These are phyloP conservation scores for Anthracocystis panici-leucophaei DNA, from an alignment of 1,284 basidiomycete genomes.

Conservation along the genomic window DNA sequence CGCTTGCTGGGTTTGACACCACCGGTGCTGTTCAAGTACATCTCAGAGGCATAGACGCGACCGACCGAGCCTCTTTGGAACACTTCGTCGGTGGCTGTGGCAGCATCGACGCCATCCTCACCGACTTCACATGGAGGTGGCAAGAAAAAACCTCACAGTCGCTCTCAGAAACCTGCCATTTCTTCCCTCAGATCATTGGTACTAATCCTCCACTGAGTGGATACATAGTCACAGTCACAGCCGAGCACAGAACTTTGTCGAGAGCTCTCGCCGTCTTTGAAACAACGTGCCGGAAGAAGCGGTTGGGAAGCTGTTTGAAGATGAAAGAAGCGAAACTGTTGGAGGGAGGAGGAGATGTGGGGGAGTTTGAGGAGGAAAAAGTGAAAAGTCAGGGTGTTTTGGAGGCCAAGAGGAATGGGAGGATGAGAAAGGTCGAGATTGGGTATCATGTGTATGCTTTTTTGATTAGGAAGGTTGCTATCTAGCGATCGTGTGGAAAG, in stretches of 20 bases:
- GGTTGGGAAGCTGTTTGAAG: conserved; percentile 16
- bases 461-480: conserved; percentile 38
- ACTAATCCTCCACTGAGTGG: conserved; percentile 43
- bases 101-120: conserved; percentile 53
- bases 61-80: conserved; percentile 18
- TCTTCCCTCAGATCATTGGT: conserved; percentile 49
- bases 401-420: conserved; percentile 29
- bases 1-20: conserved; percentile 24
- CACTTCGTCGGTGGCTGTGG: conserved; percentile 34
- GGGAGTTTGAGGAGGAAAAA: conserved; percentile 28
- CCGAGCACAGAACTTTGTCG: conserved; percentile 44
- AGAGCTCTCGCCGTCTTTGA: conserved; percentile 40
- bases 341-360: neutral
- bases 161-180: conserved; percentile 38
- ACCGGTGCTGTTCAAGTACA: conserved; percentile 10
- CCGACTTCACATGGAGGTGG: conserved; percentile 55
- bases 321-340: conserved; percentile 42
- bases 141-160: conserved; percentile 43
- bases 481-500: neutral
- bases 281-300: conserved; percentile 40
- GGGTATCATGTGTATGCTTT: conserved; percentile 55
- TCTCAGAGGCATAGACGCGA: conserved; percentile 29
- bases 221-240: conserved; percentile 42
- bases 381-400: conserved; percentile 35
- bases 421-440: conserved; percentile 53